Base-by-base conservation (phyloP, 2,329 filamentous ascomycete genomes). In the Ophiocordyceps camponoti-rufipedis region DNA sequence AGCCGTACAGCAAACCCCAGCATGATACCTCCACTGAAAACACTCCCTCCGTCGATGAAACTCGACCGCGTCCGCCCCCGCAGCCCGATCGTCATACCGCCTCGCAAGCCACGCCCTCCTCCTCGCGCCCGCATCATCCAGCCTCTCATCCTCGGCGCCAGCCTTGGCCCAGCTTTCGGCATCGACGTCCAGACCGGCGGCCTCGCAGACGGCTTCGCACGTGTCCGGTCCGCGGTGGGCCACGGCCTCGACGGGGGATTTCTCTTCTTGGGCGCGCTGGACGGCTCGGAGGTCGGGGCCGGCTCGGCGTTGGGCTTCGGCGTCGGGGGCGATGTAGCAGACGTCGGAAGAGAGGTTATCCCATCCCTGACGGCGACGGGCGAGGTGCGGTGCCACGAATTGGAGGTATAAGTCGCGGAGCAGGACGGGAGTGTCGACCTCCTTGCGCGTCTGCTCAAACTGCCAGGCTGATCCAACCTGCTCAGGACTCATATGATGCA, bases 401-500 rank as follows among this genome's bases (percentile, higher is more conserved):
- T 64, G 57, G 4, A 69, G 52, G 52, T 71, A 75, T 31, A 75
- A 52, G 46, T 75, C 71, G 47, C 59, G 61, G 47, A 72, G 66
- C 45, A 68, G 58, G 39, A 72, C 55, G 18, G 62, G 60, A 32
- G 61, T 56, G 68, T 71, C 35, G 14, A n/a, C 14, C 9, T n/a
- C 14, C 16, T 16, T 5, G 1, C 67, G 61, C 4, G 63, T 67
- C 54, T 72, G 64, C 53, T 75, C 72, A 47, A 66, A 74, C 46
- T 71, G 64, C 69, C 71, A 75, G 32, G 73, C 62, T 40, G 53
- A 58, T 49, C 64, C 69, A 42, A 74, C 63, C 52, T 75, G 71
- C 50, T 71, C 65, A 9, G 69, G 61, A 42, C 66, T 65, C 55
- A 75, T 65, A 51, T 74, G 70, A 51, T 74, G 71, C 69, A 75